Evolutionary conservation across 345 rosid genomes (phyloP).

Genomic region (Cardamine resedifolia): DNA sequence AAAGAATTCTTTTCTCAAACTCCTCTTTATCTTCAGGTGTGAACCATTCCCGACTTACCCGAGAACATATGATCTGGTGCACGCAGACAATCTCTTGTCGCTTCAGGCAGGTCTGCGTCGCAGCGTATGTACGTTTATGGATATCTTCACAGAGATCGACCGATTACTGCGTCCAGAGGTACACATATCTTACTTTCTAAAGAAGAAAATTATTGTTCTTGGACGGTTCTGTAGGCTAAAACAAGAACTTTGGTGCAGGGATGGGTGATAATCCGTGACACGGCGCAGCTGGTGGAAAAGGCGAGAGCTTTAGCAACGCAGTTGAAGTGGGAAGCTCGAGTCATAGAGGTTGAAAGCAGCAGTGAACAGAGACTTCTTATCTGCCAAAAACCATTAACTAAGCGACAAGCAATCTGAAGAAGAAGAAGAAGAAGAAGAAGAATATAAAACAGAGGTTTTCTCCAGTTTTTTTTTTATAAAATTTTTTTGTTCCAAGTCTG

Average conservation of each 20-base stretch:
- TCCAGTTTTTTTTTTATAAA: slow-evolving; percentile 4
- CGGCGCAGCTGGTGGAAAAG: slow-evolving; percentile 62
- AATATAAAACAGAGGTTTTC: slow-evolving; percentile 28
- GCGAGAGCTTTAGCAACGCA: slow-evolving; percentile 66
- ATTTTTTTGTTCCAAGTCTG: slow-evolving; percentile 30
- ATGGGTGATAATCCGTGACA: slow-evolving; percentile 90
- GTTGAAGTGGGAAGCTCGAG: slow-evolving; percentile 96
- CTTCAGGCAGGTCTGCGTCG: slow-evolving; percentile 52
- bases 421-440: slow-evolving; percentile 29
- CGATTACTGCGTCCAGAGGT: slow-evolving; percentile 99
- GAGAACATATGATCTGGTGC: slow-evolving; percentile 92
- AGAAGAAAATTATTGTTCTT: not conserved
- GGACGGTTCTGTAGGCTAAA: not conserved
- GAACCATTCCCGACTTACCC: slow-evolving; percentile 95
- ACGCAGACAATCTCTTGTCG: slow-evolving; percentile 76
- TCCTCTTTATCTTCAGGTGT: slow-evolving; percentile 58
- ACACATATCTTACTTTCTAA: slow-evolving; percentile 17
- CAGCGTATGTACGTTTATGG: slow-evolving; percentile 52
- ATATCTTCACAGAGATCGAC: slow-evolving; percentile 78
- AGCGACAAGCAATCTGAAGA: slow-evolving; percentile 55
- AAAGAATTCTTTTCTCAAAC: slow-evolving; percentile 11
- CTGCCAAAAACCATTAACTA: slow-evolving; percentile 90
- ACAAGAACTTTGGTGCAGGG: slow-evolving; percentile 53
- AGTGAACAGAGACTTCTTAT: slow-evolving; percentile 88
- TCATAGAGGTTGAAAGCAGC: slow-evolving; percentile 75